phyloP scores from a whole-genome alignment of 768 basidiomycete genomes.

The Hericium alpestre region DNA sequence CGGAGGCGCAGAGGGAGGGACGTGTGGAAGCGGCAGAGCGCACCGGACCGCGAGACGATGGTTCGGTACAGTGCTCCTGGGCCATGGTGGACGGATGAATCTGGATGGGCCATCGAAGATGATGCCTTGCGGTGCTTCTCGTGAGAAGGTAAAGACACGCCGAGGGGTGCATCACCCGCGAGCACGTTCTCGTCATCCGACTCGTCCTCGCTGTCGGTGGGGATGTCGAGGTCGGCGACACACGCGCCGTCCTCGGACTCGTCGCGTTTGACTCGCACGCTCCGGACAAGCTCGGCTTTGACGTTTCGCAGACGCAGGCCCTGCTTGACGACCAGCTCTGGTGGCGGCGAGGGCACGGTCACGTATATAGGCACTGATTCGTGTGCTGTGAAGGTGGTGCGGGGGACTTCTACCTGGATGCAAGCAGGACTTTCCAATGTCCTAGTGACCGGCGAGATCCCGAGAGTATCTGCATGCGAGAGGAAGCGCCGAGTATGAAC shows the following conservation, averaged over 20 bases:
- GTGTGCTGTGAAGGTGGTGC: conserved; percentile 57
- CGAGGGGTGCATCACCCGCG: conserved; percentile 26
- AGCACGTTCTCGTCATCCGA: conserved; percentile 25
- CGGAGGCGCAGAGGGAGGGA: conserved; percentile 63
- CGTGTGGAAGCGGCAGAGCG: conserved; percentile 83
- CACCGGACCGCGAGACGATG: conserved; percentile 76
- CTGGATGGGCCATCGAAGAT: conserved; percentile 14
- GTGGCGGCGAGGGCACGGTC: conserved; percentile 65
- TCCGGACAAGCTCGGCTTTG: conserved; percentile 65
- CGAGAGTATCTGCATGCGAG: conserved; percentile 47
- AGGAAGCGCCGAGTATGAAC: conserved; percentile 72
- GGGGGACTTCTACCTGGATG: conserved; percentile 61
- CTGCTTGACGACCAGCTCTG: conserved; percentile 54
- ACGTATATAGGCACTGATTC: conserved; percentile 75
- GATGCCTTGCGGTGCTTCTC: conserved; percentile 11
- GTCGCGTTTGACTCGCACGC: conserved; percentile 44
- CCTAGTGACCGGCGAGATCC: conserved; percentile 49
- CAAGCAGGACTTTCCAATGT: conserved; percentile 51
- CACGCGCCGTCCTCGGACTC: conserved; percentile 3
- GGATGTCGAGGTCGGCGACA: conserved; percentile 11
- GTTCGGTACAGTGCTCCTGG: conserved; percentile 23
- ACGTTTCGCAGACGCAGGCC: conserved; percentile 74
- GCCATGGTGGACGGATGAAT: conserved; percentile 20
- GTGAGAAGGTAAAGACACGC: conserved; percentile 15
- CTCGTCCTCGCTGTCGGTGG: conserved; percentile 11